A percentile compares a stretch with the other conserved stretches of the same genome.
Evolutionary conservation across 2,329 filamentous ascomycete species (phyloP).

Genomic region (Calonectria pauciramosa): DNA sequence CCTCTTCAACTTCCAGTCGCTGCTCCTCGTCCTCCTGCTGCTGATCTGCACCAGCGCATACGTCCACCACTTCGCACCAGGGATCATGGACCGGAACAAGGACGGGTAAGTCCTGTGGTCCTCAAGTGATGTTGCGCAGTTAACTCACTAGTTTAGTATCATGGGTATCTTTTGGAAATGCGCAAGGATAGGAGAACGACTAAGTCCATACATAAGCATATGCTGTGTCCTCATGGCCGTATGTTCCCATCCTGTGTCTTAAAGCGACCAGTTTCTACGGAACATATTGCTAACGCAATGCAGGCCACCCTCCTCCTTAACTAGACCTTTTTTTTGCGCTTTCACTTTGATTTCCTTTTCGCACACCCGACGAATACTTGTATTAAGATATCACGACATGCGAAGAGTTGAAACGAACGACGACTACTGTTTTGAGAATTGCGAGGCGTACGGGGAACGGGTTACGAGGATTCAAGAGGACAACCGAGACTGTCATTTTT

Average conservation of each 20-base stretch:
- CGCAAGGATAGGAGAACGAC: constrained; percentile 89
- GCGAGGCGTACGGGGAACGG: constrained; percentile 23
- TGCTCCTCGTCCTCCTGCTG: constrained; percentile 93
- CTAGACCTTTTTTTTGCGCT: constrained; percentile 49
- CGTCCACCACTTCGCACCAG: constrained; percentile 89
- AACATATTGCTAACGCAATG: constrained; percentile 17
- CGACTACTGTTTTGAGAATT: constrained; percentile 20
- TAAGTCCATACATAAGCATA: constrained; percentile 96
- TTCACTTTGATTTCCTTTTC: neutral
- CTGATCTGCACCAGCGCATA: constrained; percentile 97
- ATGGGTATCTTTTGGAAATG: constrained; percentile 97
- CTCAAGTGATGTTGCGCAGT: neutral
- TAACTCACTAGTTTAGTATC: constrained; percentile 62
- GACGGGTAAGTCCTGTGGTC: constrained; percentile 73
- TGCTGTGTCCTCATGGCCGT: constrained; percentile 97
- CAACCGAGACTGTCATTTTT: neutral
- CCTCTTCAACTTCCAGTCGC: constrained; percentile 98
- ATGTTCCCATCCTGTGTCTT: constrained; percentile 44
- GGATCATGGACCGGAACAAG: constrained; percentile 93
- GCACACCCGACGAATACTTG: constrained; percentile 26
- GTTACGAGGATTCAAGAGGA: constrained; percentile 13
- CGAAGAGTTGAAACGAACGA: constrained; percentile 34
- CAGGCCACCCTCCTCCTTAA: constrained; percentile 54
- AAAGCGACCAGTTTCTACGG: neutral
- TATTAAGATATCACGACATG: constrained; percentile 40